Evolutionary conservation across 2,329 filamentous ascomycete species (phyloP), one percentile per base, ranked within the genome.

Genomic region (Mycosphaerelloides madeirae): DNA sequence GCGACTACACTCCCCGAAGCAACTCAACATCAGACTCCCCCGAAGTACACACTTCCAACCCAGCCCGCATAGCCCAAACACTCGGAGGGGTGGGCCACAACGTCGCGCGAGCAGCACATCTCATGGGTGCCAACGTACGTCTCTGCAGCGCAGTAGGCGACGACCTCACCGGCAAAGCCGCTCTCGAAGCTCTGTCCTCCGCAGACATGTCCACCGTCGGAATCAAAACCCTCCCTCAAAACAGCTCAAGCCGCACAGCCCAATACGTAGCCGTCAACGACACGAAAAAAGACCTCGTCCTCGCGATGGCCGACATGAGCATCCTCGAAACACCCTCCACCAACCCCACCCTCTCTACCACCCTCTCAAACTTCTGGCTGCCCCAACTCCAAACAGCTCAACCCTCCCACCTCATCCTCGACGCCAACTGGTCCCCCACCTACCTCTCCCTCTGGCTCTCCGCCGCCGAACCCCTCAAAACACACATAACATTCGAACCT

Each of bases 231-330:
- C 53, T 71, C 0, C 53, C 54, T 9, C 16, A 57, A 4, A 50
- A 53, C 16, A 72, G 72, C 2, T 74, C 76, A 1, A 75, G 74
- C 25, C 78, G 85, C 44, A 97, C 91, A 2, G 88, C 90, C 1
- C 89, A 96, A 64, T 97, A 97, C 63, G 79, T 97, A 3, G 85
- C 91, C 13, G 74, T 97, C 53, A 98, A 97, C 63, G 86, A 94
- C 60, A 73, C 74, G 1, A 80, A 84, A 48, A 94, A 89, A 65
- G 85, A 90, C 52, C 78, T 98, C 2, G 76, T 90, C n/a, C 68
- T 96, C 51, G 91, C 89, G 35, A 95, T 96, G 87, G 90, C 91
- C 3, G 93, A 97, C 62, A 96, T 97, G 89, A 79, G 75, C 43
- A 91, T 95, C 56, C 79, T 95, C 31, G 74, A 80, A 54, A 65